These are phyloP conservation scores for Asterella californica DNA, from an alignment of 225 moss, liverwort and hornwort genomes.

Conservation along the genomic window DNA sequence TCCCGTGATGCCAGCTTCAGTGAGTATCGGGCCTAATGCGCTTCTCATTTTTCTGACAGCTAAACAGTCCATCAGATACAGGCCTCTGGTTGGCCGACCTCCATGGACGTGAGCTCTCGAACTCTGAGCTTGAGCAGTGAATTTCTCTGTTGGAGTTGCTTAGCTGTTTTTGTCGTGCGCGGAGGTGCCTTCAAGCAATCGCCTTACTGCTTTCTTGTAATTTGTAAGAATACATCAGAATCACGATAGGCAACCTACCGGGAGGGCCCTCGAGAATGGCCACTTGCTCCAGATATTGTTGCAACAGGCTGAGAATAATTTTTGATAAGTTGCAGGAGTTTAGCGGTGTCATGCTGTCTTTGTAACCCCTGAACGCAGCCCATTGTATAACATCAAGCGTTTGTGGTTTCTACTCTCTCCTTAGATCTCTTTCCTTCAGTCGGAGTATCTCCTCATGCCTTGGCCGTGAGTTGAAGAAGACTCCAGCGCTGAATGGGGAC, in stretches of 20 bases:
- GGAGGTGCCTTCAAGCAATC: background rate
- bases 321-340: background rate
- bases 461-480: background rate
- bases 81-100: slow-evolving; percentile 25
- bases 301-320: background rate
- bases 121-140: background rate
- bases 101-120: slow-evolving; percentile 30
- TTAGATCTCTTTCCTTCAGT: background rate
- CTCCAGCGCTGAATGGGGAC: background rate
- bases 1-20: background rate
- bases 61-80: slow-evolving; percentile 35
- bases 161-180: no score
- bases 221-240: background rate
- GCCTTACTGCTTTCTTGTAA: background rate
- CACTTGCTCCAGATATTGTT: no score
- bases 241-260: no score
- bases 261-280: no score
- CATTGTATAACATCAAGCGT: background rate
- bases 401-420: background rate
- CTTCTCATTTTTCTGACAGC: slow-evolving; percentile 18
- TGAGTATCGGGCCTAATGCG: background rate
- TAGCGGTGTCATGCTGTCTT: background rate
- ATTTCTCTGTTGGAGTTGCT: background rate
- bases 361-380: background rate
- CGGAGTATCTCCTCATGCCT: background rate